Evolutionary conservation across 2,329 filamentous ascomycete species (phyloP).

Genomic region (Rutstroemia sp.): DNA sequence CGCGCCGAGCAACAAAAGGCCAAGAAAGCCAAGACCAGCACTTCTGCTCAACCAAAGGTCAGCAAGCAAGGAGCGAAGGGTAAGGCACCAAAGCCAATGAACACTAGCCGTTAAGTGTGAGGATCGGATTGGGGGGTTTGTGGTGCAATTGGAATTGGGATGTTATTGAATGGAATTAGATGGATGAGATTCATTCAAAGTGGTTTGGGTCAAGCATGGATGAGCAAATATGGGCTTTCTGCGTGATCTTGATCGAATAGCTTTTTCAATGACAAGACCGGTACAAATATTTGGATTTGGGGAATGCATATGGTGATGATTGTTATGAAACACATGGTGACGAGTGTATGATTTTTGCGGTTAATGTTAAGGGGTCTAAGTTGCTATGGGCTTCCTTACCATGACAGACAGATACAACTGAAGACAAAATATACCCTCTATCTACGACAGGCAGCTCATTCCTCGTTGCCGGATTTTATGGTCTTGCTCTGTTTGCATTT

Average conservation of each 20-base stretch:
- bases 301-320: neutral
- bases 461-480: no score
- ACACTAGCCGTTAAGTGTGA: constrained; percentile 70
- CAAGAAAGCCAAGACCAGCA: constrained; percentile 95
- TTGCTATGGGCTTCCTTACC: no score
- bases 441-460: no score
- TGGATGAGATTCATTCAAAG: constrained; percentile 13
- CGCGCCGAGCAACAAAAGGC: constrained; percentile 72
- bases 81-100: constrained; percentile 74
- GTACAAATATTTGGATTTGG: constrained; percentile 13
- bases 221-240: constrained; percentile 26
- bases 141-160: constrained; percentile 12
- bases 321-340: neutral
- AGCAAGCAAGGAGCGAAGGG: constrained; percentile 99
- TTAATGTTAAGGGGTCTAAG: no score
- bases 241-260: constrained; percentile 27
- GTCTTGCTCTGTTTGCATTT: no score
- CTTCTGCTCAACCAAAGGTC: constrained; percentile 56
- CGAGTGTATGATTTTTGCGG: neutral
- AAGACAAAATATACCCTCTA: no score
- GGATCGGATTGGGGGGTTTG: neutral
- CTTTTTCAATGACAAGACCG: constrained; percentile 27
- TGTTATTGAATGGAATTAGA: constrained; percentile 18
- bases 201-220: constrained; percentile 26
- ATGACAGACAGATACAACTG: no score